Evolutionary conservation across 805 yeast genomes (phyloP).

Genomic region (Jamesozyma lodderae): DNA sequence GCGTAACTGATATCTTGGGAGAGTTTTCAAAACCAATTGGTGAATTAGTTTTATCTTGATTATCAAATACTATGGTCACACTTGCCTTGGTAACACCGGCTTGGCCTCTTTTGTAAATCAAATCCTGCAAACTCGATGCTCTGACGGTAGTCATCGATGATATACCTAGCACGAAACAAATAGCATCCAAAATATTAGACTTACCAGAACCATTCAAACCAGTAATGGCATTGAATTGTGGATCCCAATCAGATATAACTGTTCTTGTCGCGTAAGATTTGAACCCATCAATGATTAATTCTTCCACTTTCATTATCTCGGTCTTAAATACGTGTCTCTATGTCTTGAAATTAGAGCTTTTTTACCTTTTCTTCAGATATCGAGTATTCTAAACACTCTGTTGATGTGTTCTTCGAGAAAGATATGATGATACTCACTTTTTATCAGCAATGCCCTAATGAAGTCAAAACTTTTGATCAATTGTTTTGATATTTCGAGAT

Average conservation of each 20-base stretch:
- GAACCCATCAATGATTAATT: conserved; percentile 92
- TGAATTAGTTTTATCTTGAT: conserved; percentile 59
- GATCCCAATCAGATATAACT: conserved; percentile 91
- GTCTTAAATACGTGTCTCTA: too few relatives aligned
- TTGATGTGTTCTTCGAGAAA: too few relatives aligned
- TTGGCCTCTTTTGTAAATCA: conserved; percentile 94
- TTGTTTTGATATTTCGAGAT: too few relatives aligned
- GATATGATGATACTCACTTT: too few relatives aligned
- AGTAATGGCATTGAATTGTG: conserved; percentile 93
- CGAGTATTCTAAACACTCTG: too few relatives aligned
- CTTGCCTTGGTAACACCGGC: conserved; percentile 97
- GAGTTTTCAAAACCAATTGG: conserved; percentile 83
- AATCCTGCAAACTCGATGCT: conserved; percentile 86
- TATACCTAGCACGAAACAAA: conserved; percentile 96
- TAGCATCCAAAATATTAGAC: conserved; percentile 92
- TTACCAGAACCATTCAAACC: conserved; percentile 98
- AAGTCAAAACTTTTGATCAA: too few relatives aligned
- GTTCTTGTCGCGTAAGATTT: conserved; percentile 96
- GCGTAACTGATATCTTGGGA: conserved; percentile 75
- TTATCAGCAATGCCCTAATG: too few relatives aligned
- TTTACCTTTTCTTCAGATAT: too few relatives aligned
- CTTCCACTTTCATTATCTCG: conserved; percentile 75
- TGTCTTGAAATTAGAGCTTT: too few relatives aligned
- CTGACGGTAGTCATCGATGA: conserved; percentile 91
- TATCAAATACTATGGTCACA: conserved; percentile 92